Evolutionary conservation across 2,329 filamentous ascomycete species (phyloP).

Genomic region (Paracoccidioides brasiliensis): DNA sequence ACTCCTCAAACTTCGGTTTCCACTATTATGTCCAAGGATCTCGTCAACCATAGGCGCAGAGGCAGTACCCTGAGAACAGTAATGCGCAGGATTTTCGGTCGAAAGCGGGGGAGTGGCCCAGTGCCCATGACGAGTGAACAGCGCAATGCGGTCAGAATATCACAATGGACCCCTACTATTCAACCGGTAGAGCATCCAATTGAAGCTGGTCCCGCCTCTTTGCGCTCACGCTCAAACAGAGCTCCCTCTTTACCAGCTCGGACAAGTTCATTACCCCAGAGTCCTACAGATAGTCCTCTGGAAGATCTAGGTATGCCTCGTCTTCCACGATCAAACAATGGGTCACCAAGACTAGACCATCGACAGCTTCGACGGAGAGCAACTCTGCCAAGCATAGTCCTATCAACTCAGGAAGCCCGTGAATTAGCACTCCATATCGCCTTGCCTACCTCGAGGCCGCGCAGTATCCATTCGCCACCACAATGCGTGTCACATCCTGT

Average conservation of each 20-base stretch:
- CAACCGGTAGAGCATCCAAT: slow-evolving; percentile 13
- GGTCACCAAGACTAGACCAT: neutral
- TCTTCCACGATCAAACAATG: neutral
- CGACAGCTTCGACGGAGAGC: slow-evolving; percentile 25
- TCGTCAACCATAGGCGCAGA: slow-evolving; percentile 25
- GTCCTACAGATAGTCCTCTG: neutral
- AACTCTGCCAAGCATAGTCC: slow-evolving; percentile 32
- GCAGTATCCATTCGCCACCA: slow-evolving; percentile 4
- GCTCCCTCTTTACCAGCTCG: slow-evolving; percentile 6
- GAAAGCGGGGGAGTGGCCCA: slow-evolving; percentile 24
- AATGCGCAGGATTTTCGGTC: slow-evolving; percentile 34
- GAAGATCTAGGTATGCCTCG: neutral
- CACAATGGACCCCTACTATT: slow-evolving; percentile 9
- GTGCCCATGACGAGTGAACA: slow-evolving; percentile 16
- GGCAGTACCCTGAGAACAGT: slow-evolving; percentile 31
- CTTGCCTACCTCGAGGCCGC: slow-evolving; percentile 7
- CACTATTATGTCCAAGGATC: slow-evolving; percentile 13
- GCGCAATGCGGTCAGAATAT: neutral
- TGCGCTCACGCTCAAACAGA: slow-evolving; percentile 7
- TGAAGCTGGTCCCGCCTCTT: slow-evolving; percentile 15
- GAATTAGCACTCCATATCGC: slow-evolving; percentile 11
- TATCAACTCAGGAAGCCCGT: slow-evolving; percentile 29
- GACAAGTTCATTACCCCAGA: neutral
- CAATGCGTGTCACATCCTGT: neutral
- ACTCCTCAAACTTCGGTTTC: slow-evolving; percentile 16